Evolutionary conservation across 495 filamentous ascomycete species (phyloP), one percentile per base, ranked within the genome.

Genomic region (Hypomontagnella submonticulosa): DNA sequence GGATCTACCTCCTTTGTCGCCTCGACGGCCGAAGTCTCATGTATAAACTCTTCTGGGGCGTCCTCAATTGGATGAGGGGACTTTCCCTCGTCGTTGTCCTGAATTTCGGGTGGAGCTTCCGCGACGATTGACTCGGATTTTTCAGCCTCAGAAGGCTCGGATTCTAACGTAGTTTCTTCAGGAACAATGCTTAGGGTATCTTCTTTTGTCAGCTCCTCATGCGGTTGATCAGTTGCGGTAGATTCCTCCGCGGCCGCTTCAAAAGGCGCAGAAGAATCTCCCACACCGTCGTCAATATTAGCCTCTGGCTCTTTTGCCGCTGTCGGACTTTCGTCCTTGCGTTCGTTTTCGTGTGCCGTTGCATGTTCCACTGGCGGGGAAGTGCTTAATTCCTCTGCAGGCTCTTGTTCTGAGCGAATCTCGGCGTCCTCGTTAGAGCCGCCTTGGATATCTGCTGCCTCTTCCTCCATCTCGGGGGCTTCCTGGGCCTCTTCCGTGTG

Each of bases 351-450:
- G 15, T 32, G 47, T 36, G 46, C 49, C 19, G 23, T 37, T 37
- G 36, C 15, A 43, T 51, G 27, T 16, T 60, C 56, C 15, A 19
- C 44, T 4, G 13, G 11, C 4, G 55, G 40, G 41, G 36, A 3
- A 32, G 32, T 20, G 9, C 16, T 27, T 40, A 27, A 27, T 27
- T 6, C 23, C 23, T 15, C 57, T 43, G 13, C 42, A 12, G 32
- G 11, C 34, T 42, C 50, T 16, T 48, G 27, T 42, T 3, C 42
- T 12, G 36, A 2, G 59, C 61, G 57, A 46, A 58, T 66, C 47
- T 55, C 37, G 10, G 43, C 13, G 13, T 51, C 46, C 20, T 30
- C 54, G 27, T 23, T 16, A 15, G 50, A 9, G 10, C 4, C 30
- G 32, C 32, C 19, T 10, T 48, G 18, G 11, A 16, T 16, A 6